phyloP scores from a whole-genome alignment of 2,329 filamentous ascomycete species.

The Penicillium sp. region DNA sequence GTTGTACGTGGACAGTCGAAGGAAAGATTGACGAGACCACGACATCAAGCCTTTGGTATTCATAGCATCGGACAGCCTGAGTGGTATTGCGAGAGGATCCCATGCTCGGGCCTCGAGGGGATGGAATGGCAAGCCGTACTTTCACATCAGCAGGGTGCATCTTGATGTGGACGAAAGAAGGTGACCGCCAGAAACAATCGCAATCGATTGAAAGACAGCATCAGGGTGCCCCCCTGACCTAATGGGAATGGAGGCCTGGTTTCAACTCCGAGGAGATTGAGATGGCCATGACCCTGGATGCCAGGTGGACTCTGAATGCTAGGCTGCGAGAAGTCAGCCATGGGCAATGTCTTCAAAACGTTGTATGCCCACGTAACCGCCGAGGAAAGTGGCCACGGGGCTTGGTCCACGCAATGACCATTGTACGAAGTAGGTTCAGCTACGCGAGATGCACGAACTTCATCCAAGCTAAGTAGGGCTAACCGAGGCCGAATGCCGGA shows the following conservation, averaged over 20 bases:
- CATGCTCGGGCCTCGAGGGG: too few species aligned
- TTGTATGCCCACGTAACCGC: constrained; percentile 9
- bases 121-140: too few species aligned
- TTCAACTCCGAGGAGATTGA: constrained; percentile 4
- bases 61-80: constrained; percentile 2
- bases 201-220: too few species aligned
- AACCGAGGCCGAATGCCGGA: not conserved
- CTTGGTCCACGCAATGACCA: too few species aligned
- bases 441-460: constrained; percentile 22
- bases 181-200: too few species aligned
- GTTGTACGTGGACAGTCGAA: constrained; percentile 29
- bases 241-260: not conserved
- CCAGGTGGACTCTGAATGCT: not conserved
- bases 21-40: constrained; percentile 35
- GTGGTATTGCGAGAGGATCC: constrained; percentile 1
- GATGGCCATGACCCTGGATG: not conserved
- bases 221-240: too few species aligned
- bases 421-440: constrained; percentile 16
- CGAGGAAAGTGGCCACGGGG: constrained; percentile 9
- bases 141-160: constrained; percentile 14
- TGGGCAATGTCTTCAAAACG: not conserved
- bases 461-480: not conserved
- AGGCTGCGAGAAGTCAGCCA: too few species aligned
- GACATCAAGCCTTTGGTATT: constrained; percentile 26
- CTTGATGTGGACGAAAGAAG: constrained; percentile 6